Percentiles rank a stretch among this genome's conserved stretches.
Evolutionary conservation across 1,284 basidiomycete species (phyloP).

Genomic region (Ceratobasidium papillatum): DNA sequence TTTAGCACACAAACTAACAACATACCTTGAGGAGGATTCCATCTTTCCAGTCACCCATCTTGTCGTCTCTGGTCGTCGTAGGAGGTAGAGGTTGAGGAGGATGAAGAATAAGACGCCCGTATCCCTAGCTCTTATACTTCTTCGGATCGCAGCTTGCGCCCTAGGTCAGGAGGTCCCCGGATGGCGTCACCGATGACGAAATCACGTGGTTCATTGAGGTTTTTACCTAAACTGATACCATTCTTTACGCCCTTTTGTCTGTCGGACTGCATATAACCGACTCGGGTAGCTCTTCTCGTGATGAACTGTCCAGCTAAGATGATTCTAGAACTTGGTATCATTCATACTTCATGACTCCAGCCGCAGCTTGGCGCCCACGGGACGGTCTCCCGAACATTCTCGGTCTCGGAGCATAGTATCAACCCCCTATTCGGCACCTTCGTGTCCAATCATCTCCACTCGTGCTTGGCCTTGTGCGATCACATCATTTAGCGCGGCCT

Average conservation of each 20-base stretch:
- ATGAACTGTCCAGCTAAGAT: not conserved
- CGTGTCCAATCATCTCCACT: constrained; percentile 10
- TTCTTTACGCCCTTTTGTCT: not conserved
- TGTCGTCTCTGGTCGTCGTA: not conserved
- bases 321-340: not conserved
- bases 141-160: constrained; percentile 1
- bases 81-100: not conserved
- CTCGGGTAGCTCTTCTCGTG: not conserved
- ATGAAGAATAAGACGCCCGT: not conserved
- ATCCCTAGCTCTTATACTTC: constrained; percentile 1
- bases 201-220: not conserved
- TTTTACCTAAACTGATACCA: not conserved
- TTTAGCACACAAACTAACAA: not conserved
- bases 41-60: constrained; percentile 43
- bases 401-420: no score
- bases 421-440: not conserved
- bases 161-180: constrained; percentile 21
- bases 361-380: not conserved
- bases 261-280: not conserved
- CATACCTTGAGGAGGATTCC: constrained; percentile 38
- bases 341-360: not conserved
- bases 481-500: constrained; percentile 24
- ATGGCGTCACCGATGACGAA: constrained; percentile 37
- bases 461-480: constrained; percentile 24
- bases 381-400: not conserved